A percentile compares a stretch with the other conserved stretches of the same genome.
These are phyloP conservation scores for Thelonectria rubi DNA, from an alignment of 2,329 filamentous ascomycete genomes.

Conservation along the genomic window DNA sequence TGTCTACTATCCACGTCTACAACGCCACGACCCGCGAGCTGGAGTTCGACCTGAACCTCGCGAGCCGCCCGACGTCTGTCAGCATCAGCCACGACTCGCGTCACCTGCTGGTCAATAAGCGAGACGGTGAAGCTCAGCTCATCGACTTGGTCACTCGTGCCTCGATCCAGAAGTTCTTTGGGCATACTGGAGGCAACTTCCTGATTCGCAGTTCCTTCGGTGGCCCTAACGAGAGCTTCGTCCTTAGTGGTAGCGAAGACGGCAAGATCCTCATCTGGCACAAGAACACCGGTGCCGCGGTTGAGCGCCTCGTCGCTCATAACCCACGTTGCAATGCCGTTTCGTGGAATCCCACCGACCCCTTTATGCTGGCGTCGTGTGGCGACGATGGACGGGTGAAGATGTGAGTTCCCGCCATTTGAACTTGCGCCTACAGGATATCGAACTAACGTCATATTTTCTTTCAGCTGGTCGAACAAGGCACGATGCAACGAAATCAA, in stretches of 20 bases:
- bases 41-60: slow-evolving; percentile 74
- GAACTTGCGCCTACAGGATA: background rate
- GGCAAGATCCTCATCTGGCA: slow-evolving; percentile 88
- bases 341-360: slow-evolving; percentile 86
- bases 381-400: slow-evolving; percentile 87
- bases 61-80: slow-evolving; percentile 78
- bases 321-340: slow-evolving; percentile 83
- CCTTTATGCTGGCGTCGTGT: slow-evolving; percentile 87
- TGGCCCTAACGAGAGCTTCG: slow-evolving; percentile 90
- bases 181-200: slow-evolving; percentile 77
- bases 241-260: slow-evolving; percentile 88
- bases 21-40: slow-evolving; percentile 79
- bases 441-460: background rate
- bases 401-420: slow-evolving; percentile 69
- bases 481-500: slow-evolving; percentile 34
- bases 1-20: slow-evolving; percentile 80
- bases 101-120: slow-evolving; percentile 83
- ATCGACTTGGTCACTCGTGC: slow-evolving; percentile 79
- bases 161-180: slow-evolving; percentile 77
- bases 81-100: slow-evolving; percentile 83
- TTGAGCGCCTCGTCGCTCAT: slow-evolving; percentile 82
- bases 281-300: slow-evolving; percentile 78
- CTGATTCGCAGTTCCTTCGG: slow-evolving; percentile 87
- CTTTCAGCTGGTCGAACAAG: slow-evolving; percentile 43
- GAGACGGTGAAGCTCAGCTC: slow-evolving; percentile 78